phyloP scores from a whole-genome alignment of 495 filamentous ascomycete species.

The Oidiodendron maius region DNA sequence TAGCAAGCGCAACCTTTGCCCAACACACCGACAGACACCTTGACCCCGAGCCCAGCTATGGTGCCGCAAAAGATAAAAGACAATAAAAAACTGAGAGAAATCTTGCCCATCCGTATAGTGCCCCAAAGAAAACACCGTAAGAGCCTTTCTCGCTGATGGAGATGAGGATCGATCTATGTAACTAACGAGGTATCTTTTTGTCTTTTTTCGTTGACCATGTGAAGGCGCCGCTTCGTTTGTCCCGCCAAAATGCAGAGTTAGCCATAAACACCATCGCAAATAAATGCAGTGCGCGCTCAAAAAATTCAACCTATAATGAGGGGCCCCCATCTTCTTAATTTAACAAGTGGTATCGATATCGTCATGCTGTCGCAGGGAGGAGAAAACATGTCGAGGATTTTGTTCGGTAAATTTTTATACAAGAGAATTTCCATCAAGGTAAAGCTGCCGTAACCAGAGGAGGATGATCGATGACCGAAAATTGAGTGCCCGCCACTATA shows the following conservation, averaged over 20 bases:
- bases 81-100: constrained; percentile 21
- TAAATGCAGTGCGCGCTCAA: constrained; percentile 25
- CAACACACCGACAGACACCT: constrained; percentile 24
- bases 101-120: constrained; percentile 22
- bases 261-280: constrained; percentile 23
- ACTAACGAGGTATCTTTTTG: constrained; percentile 21
- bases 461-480: constrained; percentile 20
- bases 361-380: constrained; percentile 19
- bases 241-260: constrained; percentile 20
- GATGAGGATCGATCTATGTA: constrained; percentile 25
- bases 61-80: constrained; percentile 7
- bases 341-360: constrained; percentile 26
- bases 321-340: constrained; percentile 20
- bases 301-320: constrained; percentile 21
- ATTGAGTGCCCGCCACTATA: constrained; percentile 18
- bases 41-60: constrained; percentile 7
- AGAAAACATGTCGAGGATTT: constrained; percentile 16
- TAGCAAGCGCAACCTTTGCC: constrained; percentile 18
- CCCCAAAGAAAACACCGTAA: constrained; percentile 18
- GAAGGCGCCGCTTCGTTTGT: constrained; percentile 24
- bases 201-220: constrained; percentile 19
- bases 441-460: constrained; percentile 17
- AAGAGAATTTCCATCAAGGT: constrained; percentile 25
- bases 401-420: constrained; percentile 20
- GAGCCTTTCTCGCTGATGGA: constrained; percentile 17